Base-by-base conservation (phyloP, 1,284 basidiomycete species). In the Laetiporus sulphureus region DNA sequence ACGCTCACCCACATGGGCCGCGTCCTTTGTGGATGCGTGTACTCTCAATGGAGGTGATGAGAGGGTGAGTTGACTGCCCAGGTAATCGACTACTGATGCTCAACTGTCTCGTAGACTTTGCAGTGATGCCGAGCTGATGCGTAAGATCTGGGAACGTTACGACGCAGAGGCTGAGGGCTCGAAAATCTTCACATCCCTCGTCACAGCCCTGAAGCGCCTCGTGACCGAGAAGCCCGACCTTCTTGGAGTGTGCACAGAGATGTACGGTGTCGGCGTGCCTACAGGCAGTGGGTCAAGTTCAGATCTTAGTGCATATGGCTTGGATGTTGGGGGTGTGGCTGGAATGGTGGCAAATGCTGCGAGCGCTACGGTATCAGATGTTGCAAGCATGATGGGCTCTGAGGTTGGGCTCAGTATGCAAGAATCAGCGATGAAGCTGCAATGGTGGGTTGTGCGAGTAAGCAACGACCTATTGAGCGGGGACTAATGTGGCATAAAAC, bases 31-130 rank as follows among this genome's bases (percentile, higher is more conserved):
- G 93, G 93, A 85, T 91, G 72, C 72, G 91, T 15, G 90, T 94
- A 0, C 71, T 97, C 3, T 83, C 88, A 1, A 83, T 95, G 77
- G 93, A 97, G 61, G 88, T 94, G 34, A 80, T 94, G 67, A 73
- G 92, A 57, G 92, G 90, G 86, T 75, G 42, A 43, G 66, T 54
- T 33, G 35, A 30, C 23, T 19, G 12, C 23, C 11, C 31, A 32
- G 15, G 8, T 41, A 12, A 25, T 27, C n/a, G 15, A n/a, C 4
- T 39, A 25, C 24, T 34, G 29, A 23, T 24, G n/a, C 13, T 24
- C 36, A 13, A 23, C 36, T 36, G 31, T 38, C 42, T 29, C 15
- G 15, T 47, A 71, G 90, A 1, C 65, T 96, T 20, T 95, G 91
- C 58, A 84, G 79, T 39, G 91, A 96, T 49, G 77, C 83, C 0